A percentile compares a stretch with the other conserved stretches of the same genome.
Conservation (phyloP, 1,284 basidiomycete species). For the Coriolopsis trogii region DNA sequence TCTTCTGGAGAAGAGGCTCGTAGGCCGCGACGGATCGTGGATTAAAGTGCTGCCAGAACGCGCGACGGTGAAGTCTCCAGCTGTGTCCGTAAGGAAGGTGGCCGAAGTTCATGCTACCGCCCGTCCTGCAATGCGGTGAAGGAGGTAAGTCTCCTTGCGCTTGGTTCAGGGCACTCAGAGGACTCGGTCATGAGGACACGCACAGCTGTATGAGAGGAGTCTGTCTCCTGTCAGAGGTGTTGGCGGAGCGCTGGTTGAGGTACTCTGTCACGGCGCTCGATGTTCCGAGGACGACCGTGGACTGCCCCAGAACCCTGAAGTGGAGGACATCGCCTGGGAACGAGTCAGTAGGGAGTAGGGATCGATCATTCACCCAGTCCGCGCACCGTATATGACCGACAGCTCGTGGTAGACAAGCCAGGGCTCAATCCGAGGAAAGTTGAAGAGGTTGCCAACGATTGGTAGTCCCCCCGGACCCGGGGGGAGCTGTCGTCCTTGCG, state of each 20-base stretch:
- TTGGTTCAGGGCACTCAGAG: neutral
- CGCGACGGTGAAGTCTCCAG: slow-evolving; percentile 21
- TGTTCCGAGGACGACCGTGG: slow-evolving; percentile 10
- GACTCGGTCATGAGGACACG: too few relatives aligned
- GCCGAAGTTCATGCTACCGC: slow-evolving; percentile 8
- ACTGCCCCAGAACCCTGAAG: neutral
- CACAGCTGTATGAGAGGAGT: neutral
- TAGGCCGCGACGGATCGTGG: neutral
- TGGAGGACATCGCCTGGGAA: neutral
- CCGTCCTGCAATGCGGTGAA: neutral
- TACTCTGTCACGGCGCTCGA: slow-evolving; percentile 7
- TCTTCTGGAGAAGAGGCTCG: neutral
- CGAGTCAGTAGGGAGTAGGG: neutral
- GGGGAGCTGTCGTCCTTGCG: slow-evolving; percentile 5
- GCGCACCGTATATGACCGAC: slow-evolving; percentile 1
- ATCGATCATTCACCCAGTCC: too few relatives aligned
- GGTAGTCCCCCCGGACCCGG: slow-evolving; percentile 7
- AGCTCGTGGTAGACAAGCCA: slow-evolving; percentile 1
- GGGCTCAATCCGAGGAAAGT: neutral
- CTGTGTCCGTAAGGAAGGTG: slow-evolving; percentile 23
- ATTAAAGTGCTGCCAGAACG: slow-evolving; percentile 20
- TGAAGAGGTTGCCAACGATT: slow-evolving; percentile 3
- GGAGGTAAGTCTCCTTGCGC: neutral
- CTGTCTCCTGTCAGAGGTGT: slow-evolving; percentile 12
- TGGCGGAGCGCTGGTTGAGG: slow-evolving; percentile 15